phyloP scores from a whole-genome alignment of 805 yeast species.

The Wickerhamomyces rabaulensis region DNA sequence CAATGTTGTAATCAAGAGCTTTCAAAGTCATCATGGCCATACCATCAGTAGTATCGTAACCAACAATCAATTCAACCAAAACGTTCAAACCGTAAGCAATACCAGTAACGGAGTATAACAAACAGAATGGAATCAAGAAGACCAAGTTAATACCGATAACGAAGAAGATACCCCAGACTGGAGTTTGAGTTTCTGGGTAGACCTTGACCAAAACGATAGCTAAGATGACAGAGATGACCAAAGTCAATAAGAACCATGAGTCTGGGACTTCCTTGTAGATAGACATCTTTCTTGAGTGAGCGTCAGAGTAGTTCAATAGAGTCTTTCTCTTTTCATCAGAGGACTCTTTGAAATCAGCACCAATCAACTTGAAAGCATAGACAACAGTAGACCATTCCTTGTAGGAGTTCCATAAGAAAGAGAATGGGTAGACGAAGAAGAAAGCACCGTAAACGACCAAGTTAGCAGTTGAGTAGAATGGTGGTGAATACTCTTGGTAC shows the following conservation, averaged over 20 bases:
- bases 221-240: constrained; percentile 37
- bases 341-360: background rate
- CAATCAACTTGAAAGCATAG: background rate
- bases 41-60: constrained; percentile 52
- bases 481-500: constrained; percentile 54
- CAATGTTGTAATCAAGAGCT: constrained; percentile 52
- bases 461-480: constrained; percentile 60
- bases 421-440: constrained; percentile 41
- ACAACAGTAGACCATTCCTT: constrained; percentile 37
- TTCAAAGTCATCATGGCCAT: constrained; percentile 47
- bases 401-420: constrained; percentile 30
- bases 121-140: constrained; percentile 46
- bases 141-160: constrained; percentile 44
- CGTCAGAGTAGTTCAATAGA: constrained; percentile 30
- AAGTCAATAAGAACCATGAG: constrained; percentile 35
- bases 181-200: constrained; percentile 43
- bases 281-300: constrained; percentile 48
- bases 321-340: background rate
- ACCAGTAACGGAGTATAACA: constrained; percentile 45
- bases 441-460: constrained; percentile 53
- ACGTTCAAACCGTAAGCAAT: constrained; percentile 43
- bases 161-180: constrained; percentile 56
- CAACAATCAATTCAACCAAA: constrained; percentile 50
- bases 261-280: constrained; percentile 57
- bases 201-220: constrained; percentile 40